Evolutionary conservation across 768 basidiomycete genomes (phyloP).

Genomic region (Collybia sordida): DNA sequence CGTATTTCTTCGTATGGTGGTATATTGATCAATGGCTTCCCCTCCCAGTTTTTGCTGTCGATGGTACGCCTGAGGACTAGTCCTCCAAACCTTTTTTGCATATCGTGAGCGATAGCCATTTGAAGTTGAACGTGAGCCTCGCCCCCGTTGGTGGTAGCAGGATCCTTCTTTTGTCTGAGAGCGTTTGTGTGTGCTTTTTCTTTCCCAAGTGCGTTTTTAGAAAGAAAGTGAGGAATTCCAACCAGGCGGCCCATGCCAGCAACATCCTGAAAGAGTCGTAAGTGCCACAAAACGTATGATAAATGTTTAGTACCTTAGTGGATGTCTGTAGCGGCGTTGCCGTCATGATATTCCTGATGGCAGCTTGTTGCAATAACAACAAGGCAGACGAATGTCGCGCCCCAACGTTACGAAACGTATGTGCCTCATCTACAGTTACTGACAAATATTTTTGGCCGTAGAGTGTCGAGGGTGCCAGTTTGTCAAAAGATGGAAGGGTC

Average conservation of each 20-base stretch:
- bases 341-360: slow-evolving; percentile 13
- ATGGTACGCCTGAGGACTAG: slow-evolving; percentile 20
- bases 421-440: slow-evolving; percentile 19
- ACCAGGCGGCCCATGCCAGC: slow-evolving; percentile 23
- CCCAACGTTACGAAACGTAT: slow-evolving; percentile 18
- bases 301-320: slow-evolving; percentile 14
- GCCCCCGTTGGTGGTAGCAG: no score
- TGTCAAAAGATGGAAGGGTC: slow-evolving; percentile 3
- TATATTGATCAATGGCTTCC: slow-evolving; percentile 9
- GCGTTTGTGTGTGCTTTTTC: no score
- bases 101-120: no score
- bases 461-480: slow-evolving; percentile 5
- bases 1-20: background rate
- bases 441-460: slow-evolving; percentile 18
- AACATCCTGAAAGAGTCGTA: slow-evolving; percentile 19
- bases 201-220: no score
- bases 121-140: no score
- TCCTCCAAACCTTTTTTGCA: slow-evolving; percentile 16
- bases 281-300: background rate
- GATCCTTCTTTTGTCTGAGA: no score
- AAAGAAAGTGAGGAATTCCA: no score
- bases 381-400: slow-evolving; percentile 11
- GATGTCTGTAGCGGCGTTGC: slow-evolving; percentile 24
- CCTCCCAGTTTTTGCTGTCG: slow-evolving; percentile 10
- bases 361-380: slow-evolving; percentile 8